Percentiles rank a stretch among this genome's conserved stretches.
phyloP scores from a whole-genome alignment of 352 stramenopile species.

The Blastocystis sp. region DNA sequence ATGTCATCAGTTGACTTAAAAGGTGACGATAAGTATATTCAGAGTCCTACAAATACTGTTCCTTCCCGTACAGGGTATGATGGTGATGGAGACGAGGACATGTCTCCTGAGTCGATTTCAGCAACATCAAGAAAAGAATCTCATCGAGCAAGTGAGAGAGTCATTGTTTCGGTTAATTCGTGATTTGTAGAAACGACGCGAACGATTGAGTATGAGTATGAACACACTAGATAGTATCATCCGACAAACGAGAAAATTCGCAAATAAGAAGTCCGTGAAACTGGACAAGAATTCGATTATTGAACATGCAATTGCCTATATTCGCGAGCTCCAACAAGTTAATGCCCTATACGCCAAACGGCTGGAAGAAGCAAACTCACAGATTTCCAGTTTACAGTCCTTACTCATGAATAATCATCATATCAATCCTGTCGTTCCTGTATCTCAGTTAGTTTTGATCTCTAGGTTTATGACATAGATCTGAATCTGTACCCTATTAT shows the following conservation, averaged over 20 bases:
- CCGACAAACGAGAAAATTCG: slow-evolving; percentile 15
- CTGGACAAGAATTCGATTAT: slow-evolving; percentile 57
- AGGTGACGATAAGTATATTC: background rate
- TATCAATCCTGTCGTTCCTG: background rate
- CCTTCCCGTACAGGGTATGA: background rate
- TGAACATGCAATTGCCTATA: slow-evolving; percentile 57
- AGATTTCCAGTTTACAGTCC: slow-evolving; percentile 12
- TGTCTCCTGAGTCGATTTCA: background rate
- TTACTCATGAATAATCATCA: background rate
- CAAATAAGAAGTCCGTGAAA: slow-evolving; percentile 53
- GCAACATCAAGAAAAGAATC: slow-evolving; percentile 24
- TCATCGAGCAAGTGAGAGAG: slow-evolving; percentile 46
- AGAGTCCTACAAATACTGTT: slow-evolving; percentile 25
- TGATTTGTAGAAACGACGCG: slow-evolving; percentile 29
- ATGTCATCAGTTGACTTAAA: slow-evolving; percentile 30
- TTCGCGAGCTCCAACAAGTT: slow-evolving; percentile 36
- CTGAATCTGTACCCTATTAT: background rate
- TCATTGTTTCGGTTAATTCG: background rate
- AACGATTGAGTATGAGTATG: slow-evolving; percentile 49
- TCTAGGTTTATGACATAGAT: background rate
- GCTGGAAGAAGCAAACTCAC: slow-evolving; percentile 16
- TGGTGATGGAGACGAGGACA: background rate
- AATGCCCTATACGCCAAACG: slow-evolving; percentile 49
- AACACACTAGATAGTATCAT: slow-evolving; percentile 12
- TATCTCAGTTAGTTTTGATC: background rate